Percentiles rank a stretch among this genome's conserved stretches.
phyloP scores from a whole-genome alignment of 805 yeast species.

The Wickerhamomyces alni region DNA sequence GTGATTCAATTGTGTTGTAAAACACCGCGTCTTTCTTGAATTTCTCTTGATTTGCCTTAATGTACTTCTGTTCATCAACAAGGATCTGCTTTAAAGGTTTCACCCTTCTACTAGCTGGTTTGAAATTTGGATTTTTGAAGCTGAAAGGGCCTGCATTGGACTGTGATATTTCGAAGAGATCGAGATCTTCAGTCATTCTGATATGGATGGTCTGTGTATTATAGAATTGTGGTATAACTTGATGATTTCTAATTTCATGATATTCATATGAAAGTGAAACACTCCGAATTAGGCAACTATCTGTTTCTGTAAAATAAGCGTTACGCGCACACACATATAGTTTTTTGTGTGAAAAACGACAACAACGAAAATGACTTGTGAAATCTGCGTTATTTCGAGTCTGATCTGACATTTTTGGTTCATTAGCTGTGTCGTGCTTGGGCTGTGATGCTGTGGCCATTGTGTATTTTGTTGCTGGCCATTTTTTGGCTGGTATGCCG shows the following conservation, averaged over 20 bases:
- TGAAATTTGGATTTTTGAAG: constrained; percentile 57
- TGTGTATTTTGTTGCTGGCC: constrained; percentile 13
- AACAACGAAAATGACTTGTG: no score
- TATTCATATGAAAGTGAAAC: no score
- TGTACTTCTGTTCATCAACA: constrained; percentile 72
- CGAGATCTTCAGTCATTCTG: constrained; percentile 5
- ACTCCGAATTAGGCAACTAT: no score
- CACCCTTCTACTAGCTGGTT: constrained; percentile 52
- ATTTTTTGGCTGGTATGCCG: constrained; percentile 19
- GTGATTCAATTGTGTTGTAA: constrained; percentile 68
- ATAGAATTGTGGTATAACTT: no score
- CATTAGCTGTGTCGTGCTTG: no score
- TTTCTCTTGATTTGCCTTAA: constrained; percentile 28
- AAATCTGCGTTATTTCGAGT: no score
- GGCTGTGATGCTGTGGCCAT: constrained; percentile 16
- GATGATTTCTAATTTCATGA: no score
- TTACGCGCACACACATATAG: no score
- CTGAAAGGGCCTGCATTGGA: constrained; percentile 28
- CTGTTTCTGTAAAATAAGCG: no score
- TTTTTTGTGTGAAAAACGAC: no score
- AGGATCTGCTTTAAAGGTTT: constrained; percentile 70
- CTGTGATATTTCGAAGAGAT: constrained; percentile 9
- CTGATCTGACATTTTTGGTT: no score
- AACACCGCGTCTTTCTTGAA: constrained; percentile 50
- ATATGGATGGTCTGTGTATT: no score